These are phyloP conservation scores for Dovyalis caffra DNA, from an alignment of 345 rosid species.

Conservation along the genomic window DNA sequence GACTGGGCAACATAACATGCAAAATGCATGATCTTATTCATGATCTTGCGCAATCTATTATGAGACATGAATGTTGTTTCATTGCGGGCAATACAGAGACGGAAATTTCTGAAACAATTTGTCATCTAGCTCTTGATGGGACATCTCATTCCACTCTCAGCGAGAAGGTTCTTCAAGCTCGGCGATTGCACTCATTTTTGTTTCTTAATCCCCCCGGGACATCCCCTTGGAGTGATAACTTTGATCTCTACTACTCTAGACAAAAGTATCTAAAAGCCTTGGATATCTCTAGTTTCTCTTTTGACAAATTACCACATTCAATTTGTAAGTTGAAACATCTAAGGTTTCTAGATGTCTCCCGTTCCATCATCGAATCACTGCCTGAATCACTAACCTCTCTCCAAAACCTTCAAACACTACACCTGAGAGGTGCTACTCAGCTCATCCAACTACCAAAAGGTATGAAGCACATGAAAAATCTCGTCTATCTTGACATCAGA, in stretches of 20 bases:
- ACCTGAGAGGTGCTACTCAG: rapidly evolving
- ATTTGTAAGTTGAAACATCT: conserved; percentile 25
- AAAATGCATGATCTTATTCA: conserved; percentile 32
- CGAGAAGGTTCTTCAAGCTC: neutral
- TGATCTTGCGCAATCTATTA: conserved; percentile 21
- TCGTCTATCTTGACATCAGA: conserved; percentile 1
- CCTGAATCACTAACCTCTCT: conserved; percentile 17
- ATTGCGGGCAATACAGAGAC: neutral
- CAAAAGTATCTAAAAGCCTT: conserved; percentile 6
- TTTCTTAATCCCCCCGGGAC: no score
- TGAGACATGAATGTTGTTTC: neutral
- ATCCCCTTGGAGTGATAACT: no score
- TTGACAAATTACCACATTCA: neutral
- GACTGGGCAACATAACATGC: neutral
- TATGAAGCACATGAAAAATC: conserved; percentile 2
- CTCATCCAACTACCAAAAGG: neutral
- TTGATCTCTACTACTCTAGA: neutral
- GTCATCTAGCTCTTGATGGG: neutral
- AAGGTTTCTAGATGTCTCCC: conserved; percentile 18
- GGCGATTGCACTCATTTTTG: neutral
- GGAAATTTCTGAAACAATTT: neutral
- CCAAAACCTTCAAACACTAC: conserved; percentile 20
- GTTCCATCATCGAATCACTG: neutral
- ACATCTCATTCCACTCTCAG: neutral
- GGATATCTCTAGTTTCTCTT: neutral